A percentile compares a stretch with the other conserved stretches of the same genome.
Evolutionary conservation across 768 basidiomycete genomes (phyloP).

Genomic region (Rhizopogon sp.): DNA sequence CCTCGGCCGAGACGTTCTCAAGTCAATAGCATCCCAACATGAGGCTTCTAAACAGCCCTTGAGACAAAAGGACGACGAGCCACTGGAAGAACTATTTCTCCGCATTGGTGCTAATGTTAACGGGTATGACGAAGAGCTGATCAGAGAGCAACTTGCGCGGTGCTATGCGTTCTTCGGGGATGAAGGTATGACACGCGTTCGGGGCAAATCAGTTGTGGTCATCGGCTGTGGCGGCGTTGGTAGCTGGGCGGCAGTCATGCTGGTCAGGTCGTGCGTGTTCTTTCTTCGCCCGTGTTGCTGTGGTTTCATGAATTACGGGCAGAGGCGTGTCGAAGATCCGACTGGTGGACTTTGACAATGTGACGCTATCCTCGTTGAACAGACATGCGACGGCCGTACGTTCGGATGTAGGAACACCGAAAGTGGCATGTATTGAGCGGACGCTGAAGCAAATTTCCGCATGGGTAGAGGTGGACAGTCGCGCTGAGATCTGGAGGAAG

Average conservation of each 20-base stretch:
- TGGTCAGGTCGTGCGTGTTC: conserved; percentile 73
- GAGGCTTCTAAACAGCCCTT: neutral
- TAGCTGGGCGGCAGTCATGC: conserved; percentile 94
- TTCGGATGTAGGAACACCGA: conserved; percentile 91
- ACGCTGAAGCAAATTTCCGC: conserved; percentile 67
- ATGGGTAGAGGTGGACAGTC: conserved; percentile 84
- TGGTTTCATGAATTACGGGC: conserved; percentile 4
- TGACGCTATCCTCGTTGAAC: conserved; percentile 92
- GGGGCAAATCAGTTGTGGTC: conserved; percentile 73
- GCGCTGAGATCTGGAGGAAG: conserved; percentile 83
- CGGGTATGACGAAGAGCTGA: conserved; percentile 72
- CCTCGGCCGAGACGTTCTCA: conserved; percentile 53
- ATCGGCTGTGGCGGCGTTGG: conserved; percentile 98
- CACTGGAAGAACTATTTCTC: neutral
- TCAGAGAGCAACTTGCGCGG: conserved; percentile 85
- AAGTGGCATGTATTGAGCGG: conserved; percentile 74
- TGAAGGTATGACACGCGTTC: conserved; percentile 76
- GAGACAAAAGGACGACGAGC: neutral
- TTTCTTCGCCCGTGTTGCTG: neutral
- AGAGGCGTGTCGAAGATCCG: conserved; percentile 76
- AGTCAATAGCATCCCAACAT: conserved; percentile 36
- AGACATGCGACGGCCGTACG: conserved; percentile 87
- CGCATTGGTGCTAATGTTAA: conserved; percentile 2
- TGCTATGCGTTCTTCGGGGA: conserved; percentile 96
- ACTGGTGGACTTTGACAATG: conserved; percentile 93